Base-by-base conservation (phyloP, 2,329 filamentous ascomycete genomes). In the Diplodia mutila region DNA sequence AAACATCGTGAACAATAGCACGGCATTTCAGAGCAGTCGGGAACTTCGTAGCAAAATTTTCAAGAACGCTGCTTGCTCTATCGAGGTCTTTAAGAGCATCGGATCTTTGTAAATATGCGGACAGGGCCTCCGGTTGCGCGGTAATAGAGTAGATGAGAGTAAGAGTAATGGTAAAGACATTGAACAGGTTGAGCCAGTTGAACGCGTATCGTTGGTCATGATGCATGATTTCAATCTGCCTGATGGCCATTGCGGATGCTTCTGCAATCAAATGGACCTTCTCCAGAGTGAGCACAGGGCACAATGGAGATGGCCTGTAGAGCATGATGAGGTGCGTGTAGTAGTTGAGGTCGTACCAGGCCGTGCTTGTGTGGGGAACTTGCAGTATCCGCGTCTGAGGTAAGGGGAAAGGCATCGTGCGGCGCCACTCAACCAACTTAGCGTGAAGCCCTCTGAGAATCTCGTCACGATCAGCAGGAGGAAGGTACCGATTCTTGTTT, bases 321-420 rank as follows among this genome's bases (percentile, higher is more conserved):
- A 84, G 72, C 73, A 82, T 79, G 14, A 78, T 78, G 1, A 83
- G 71, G 59, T 84, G 82, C 0, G 78, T 81, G 69, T 83, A 83
- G 70, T 81, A 84, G 71, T 84, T 84, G 53, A 83, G 78, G 65
- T 84, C 82, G 69, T 80, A 84, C 82, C 82, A 84, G 66, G 72
- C 78, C 8, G 76, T 81, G 49, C 72, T 79, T 3, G 83, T 72
- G 66, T 84, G 82, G 1, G 82, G 82, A 1, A 84, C 81, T n/a
- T 63, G 59, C 8, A 63, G 59, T 18, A 51, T 51, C 23, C 59
- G 59, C 16, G 59, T 42, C 18, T 63, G 59, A 21, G 59, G 59
- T 2, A 63, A 42, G 11, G 59, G 59, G 16, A 63, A 63, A 18
- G 59, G 59, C 59, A 63, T 63, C 25, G 52, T 67, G 23, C 77